These are phyloP conservation scores for Bryoerythrophyllum caledonicum DNA, from an alignment of 225 moss, liverwort and hornwort species.

Conservation along the genomic window DNA sequence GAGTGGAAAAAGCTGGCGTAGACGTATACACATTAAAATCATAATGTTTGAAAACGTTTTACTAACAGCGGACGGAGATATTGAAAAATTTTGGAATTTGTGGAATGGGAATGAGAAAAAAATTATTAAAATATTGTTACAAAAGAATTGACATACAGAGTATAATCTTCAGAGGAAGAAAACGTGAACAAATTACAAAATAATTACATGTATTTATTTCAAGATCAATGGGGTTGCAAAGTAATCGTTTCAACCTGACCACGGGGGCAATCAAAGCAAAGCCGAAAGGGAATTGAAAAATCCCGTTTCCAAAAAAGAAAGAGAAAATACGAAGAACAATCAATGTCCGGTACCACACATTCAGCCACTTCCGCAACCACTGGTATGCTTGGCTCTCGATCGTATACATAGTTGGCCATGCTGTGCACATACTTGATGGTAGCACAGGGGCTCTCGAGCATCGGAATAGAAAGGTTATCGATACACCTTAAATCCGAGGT, in stretches of 20 bases:
- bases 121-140: no score
- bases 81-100: no score
- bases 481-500: slow-evolving; percentile 1
- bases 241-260: not conserved
- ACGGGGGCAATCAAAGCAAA: slow-evolving; percentile 28
- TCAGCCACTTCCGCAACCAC: slow-evolving; percentile 52
- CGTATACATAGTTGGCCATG: slow-evolving; percentile 25
- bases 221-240: not conserved
- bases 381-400: slow-evolving; percentile 46
- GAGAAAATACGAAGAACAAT: not conserved
- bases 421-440: slow-evolving; percentile 25
- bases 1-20: no score
- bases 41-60: no score
- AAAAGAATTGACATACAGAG: no score
- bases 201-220: not conserved
- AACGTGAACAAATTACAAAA: not conserved
- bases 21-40: no score
- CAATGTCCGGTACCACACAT: slow-evolving; percentile 27
- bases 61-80: no score
- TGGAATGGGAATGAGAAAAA: no score
- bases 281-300: slow-evolving; percentile 2
- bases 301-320: not conserved
- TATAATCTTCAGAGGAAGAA: not conserved
- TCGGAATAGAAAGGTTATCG: slow-evolving; percentile 16
- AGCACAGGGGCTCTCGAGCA: slow-evolving; percentile 38